Evolutionary conservation across 805 yeast genomes (phyloP).

Genomic region (Hanseniaspora clermontiae): DNA sequence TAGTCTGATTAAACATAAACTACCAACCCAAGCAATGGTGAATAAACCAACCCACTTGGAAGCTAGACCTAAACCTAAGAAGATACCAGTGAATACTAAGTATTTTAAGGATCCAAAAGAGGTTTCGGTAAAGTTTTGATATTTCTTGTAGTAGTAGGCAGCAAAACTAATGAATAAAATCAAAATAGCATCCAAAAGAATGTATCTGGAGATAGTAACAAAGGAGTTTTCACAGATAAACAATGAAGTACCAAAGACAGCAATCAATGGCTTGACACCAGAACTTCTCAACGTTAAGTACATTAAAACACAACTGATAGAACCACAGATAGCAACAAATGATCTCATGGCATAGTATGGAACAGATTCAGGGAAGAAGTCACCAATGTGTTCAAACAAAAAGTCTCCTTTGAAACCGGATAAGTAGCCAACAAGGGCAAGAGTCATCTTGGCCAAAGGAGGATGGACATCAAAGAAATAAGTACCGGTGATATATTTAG

Average conservation of each 20-base stretch:
- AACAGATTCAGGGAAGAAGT: constrained; percentile 39
- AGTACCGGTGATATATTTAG: constrained; percentile 54
- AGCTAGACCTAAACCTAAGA: constrained; percentile 60
- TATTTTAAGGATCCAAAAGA: constrained; percentile 44
- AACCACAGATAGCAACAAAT: constrained; percentile 56
- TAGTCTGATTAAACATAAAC: constrained; percentile 44
- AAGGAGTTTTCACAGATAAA: constrained; percentile 54
- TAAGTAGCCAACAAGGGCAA: constrained; percentile 53
- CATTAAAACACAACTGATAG: constrained; percentile 50
- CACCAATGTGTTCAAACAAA: constrained; percentile 54
- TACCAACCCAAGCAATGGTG: constrained; percentile 68
- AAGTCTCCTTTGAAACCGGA: constrained; percentile 67
- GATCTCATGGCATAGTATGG: constrained; percentile 63
- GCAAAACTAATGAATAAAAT: constrained; percentile 65
- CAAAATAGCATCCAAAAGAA: constrained; percentile 64
- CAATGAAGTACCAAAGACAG: constrained; percentile 43
- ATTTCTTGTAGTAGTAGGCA: constrained; percentile 50
- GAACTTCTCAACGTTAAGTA: constrained; percentile 60
- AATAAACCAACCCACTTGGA: constrained; percentile 80
- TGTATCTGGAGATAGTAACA: constrained; percentile 62
- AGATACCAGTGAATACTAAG: constrained; percentile 51
- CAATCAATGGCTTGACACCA: constrained; percentile 55
- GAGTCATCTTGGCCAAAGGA: constrained; percentile 64
- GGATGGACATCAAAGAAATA: constrained; percentile 71
- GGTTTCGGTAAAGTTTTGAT: constrained; percentile 54